Percentiles rank a stretch among this genome's conserved stretches.
Conservation (phyloP, 2,329 filamentous ascomycete species). For the Talaromyces pinophilus region DNA sequence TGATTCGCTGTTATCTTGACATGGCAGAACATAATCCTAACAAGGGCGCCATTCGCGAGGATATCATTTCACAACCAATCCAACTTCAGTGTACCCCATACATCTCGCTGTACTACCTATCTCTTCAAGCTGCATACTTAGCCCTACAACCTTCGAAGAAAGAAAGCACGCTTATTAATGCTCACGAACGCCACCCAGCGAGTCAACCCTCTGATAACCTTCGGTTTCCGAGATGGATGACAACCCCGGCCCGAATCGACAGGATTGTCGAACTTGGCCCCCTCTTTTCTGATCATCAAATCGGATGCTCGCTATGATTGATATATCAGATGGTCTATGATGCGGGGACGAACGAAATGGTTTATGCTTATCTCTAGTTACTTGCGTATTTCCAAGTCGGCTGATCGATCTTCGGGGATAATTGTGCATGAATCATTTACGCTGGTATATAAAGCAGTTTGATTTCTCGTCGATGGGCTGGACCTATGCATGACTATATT, state of each 20-base stretch:
- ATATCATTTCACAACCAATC: neutral
- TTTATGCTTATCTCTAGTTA: neutral
- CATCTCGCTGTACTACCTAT: neutral
- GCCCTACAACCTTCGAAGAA: neutral
- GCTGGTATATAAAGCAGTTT: neutral
- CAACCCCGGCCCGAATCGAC: neutral
- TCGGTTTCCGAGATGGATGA: slow-evolving; percentile 12
- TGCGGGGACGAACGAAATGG: slow-evolving; percentile 1
- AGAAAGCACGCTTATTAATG: neutral
- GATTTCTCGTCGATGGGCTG: neutral
- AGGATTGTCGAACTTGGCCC: neutral
- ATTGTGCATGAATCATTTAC: neutral
- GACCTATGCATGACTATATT: neutral
- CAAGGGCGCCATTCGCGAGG: neutral
- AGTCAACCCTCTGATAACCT: neutral
- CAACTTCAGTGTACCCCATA: neutral
- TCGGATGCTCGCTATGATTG: neutral
- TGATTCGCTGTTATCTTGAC: neutral
- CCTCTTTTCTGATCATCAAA: neutral
- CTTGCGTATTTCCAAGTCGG: neutral
- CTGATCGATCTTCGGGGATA: neutral
- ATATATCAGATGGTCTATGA: neutral
- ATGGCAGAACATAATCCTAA: neutral
- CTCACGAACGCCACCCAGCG: neutral
- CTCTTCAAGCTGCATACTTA: neutral